phyloP scores from a whole-genome alignment of 2,329 filamentous ascomycete genomes.

The Claviceps purpurea region DNA sequence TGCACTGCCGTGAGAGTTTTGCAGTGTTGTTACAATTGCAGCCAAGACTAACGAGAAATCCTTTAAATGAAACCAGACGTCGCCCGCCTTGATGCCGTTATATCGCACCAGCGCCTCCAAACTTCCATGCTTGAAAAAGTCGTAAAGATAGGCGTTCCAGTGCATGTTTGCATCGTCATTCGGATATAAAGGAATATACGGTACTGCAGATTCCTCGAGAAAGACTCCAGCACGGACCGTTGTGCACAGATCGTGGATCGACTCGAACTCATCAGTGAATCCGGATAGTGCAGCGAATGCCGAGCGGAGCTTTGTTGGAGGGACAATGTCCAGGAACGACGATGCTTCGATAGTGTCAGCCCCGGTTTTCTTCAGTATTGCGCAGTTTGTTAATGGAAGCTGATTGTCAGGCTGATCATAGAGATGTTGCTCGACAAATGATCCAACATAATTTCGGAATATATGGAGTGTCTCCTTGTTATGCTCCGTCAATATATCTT shows the following conservation, averaged over 20 bases:
- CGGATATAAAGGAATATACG: slow-evolving; percentile 49
- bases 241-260: slow-evolving; percentile 53
- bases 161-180: slow-evolving; percentile 34
- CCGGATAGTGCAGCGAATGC: slow-evolving; percentile 62
- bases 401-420: slow-evolving; percentile 18
- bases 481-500: slow-evolving; percentile 42
- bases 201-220: slow-evolving; percentile 60
- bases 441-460: slow-evolving; percentile 56
- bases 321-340: slow-evolving; percentile 15
- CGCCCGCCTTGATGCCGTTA: slow-evolving; percentile 49
- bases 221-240: slow-evolving; percentile 56
- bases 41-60: background rate
- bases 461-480: slow-evolving; percentile 52
- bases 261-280: slow-evolving; percentile 47
- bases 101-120: slow-evolving; percentile 43
- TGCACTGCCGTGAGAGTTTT: background rate
- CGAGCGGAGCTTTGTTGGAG: slow-evolving; percentile 41
- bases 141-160: slow-evolving; percentile 56
- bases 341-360: background rate
- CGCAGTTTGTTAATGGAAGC: background rate
- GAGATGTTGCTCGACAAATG: slow-evolving; percentile 54
- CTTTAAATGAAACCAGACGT: background rate
- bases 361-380: background rate
- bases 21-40: background rate
- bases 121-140: slow-evolving; percentile 67